Evolutionary conservation across 1,284 basidiomycete genomes (phyloP), one percentile per base, ranked within the genome.

Genomic region (Irpex lacteus): DNA sequence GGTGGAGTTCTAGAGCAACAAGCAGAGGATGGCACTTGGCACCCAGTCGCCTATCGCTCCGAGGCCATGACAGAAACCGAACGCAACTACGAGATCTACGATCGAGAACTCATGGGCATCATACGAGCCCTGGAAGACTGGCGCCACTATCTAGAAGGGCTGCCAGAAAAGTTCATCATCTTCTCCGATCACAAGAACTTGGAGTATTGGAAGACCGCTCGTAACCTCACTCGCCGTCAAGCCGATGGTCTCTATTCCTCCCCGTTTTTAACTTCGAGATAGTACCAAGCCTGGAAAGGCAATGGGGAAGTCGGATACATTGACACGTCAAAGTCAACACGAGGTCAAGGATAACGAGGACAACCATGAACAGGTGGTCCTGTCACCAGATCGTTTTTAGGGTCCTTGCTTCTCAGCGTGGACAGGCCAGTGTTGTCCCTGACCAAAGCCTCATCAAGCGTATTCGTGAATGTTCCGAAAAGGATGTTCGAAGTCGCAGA

Each of bases 121-220:
- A 73, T 80, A 26, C 19, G 50, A 11, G 63, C 64, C 9, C 60
- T 70, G 7, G 57, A 69, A 37, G 64, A 65, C 34, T 70, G 61
- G 19, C 53, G 62, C 6, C 65, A 69, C 26, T 65, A 64, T 44
- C 49, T 70, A 18, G 56, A 65, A 60, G 67, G 66, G 49, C 37
- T 60, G 26, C 60, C 55, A 18, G 32, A 57, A 4, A 55, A 65
- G 26, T 64, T 65, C 57, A 65, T 67, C 4, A 67, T 78, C 52
- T 50, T 66, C 57, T 70, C 73, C 0, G 74, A 78, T 63, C 75
- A 78, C 64, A 67, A 67, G 9, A 72, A 72, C 60, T 68, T 78
- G 1, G 67, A 71, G 55, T 74, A 74, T 44, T 66, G 66, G 50
- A 52, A 50, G 60, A 65, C 67, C 9, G 63, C 63, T 11, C 61